Conservation (phyloP, 768 basidiomycete genomes). For the Collybia nuda region DNA sequence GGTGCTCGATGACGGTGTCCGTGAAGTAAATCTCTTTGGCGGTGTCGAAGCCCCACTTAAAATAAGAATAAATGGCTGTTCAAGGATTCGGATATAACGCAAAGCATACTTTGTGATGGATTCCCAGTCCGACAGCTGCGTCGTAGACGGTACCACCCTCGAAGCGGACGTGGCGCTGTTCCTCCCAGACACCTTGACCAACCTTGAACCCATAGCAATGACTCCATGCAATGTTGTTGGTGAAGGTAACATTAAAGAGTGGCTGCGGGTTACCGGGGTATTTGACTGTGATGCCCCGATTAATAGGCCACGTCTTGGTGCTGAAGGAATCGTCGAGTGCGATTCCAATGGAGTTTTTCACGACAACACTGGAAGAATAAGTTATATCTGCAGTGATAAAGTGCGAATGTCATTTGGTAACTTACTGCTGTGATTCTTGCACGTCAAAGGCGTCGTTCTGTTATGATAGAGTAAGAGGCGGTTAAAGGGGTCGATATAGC, state of each 20-base stretch:
- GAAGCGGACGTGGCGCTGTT: slow-evolving; percentile 2
- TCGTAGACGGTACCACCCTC: background rate
- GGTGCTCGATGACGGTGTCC: slow-evolving; percentile 3
- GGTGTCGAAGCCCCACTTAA: slow-evolving; percentile 1
- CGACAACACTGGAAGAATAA: background rate
- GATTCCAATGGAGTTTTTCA: slow-evolving; percentile 7
- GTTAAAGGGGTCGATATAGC: background rate
- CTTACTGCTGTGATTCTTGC: slow-evolving; percentile 8
- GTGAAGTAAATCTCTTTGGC: slow-evolving; percentile 2
- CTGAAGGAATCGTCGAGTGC: slow-evolving; percentile 8
- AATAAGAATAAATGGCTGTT: no score
- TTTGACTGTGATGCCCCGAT: background rate
- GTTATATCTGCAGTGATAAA: background rate
- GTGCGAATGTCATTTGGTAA: background rate
- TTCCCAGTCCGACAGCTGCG: no score
- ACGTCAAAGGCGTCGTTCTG: slow-evolving; percentile 8
- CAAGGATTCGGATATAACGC: no score
- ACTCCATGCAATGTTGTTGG: slow-evolving; percentile 7
- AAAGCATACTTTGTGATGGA: no score
- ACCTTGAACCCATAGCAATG: slow-evolving; percentile 11
- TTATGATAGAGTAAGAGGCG: background rate
- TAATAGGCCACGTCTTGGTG: slow-evolving; percentile 3
- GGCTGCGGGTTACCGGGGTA: slow-evolving; percentile 3
- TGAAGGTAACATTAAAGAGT: slow-evolving; percentile 5
- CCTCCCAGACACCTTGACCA: slow-evolving; percentile 6